These are phyloP conservation scores for Beauveria pseudobassiana DNA, from an alignment of 2,329 filamentous ascomycete species.

Conservation along the genomic window DNA sequence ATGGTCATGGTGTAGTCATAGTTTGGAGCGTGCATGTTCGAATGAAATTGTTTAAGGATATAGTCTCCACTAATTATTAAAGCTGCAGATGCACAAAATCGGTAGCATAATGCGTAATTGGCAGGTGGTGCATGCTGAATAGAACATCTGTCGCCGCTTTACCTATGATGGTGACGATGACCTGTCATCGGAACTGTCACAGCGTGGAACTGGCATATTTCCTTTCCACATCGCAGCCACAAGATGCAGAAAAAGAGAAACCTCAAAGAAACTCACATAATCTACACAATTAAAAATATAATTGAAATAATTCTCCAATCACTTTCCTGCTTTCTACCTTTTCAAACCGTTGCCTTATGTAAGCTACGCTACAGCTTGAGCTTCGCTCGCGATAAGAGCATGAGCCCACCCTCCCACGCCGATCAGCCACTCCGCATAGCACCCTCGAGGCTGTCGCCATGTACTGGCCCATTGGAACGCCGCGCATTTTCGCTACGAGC, in stretches of 20 bases:
- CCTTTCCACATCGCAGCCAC: not conserved
- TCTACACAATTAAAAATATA: not conserved
- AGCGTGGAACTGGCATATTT: not conserved
- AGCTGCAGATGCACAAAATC: too few relatives aligned
- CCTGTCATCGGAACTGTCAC: not conserved
- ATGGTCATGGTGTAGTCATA: too few relatives aligned
- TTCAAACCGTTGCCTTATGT: not conserved
- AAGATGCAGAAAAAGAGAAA: too few relatives aligned
- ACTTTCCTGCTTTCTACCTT: too few relatives aligned
- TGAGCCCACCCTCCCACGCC: not conserved
- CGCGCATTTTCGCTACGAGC: slow-evolving; percentile 73
- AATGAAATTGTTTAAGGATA: too few relatives aligned
- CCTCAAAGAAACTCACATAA: not conserved
- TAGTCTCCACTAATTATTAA: too few relatives aligned
- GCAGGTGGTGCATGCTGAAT: too few relatives aligned
- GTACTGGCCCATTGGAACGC: slow-evolving; percentile 88
- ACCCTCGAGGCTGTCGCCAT: slow-evolving; percentile 41
- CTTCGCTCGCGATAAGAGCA: not conserved
- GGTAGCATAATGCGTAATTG: too few relatives aligned
- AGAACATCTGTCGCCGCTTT: not conserved
- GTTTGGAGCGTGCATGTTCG: too few relatives aligned
- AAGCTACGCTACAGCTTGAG: not conserved
- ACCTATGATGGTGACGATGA: not conserved
- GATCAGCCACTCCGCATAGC: slow-evolving; percentile 1
- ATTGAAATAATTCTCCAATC: not conserved